phyloP scores from a whole-genome alignment of 805 yeast genomes.

The Teunomyces barrocoloradensis region DNA sequence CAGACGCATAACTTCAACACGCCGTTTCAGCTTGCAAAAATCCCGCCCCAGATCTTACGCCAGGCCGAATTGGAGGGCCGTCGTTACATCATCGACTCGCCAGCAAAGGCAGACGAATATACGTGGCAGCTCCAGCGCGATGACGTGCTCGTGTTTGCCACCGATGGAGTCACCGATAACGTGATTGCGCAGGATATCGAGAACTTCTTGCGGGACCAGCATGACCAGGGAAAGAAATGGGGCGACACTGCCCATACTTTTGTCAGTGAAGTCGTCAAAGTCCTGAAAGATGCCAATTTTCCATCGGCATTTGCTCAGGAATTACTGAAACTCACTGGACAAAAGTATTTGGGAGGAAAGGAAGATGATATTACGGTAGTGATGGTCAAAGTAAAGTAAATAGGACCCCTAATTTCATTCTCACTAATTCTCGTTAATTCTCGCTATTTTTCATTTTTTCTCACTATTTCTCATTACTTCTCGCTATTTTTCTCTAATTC shows the following conservation, averaged over 20 bases:
- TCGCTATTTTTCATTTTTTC: background rate
- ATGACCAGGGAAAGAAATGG: slow-evolving; percentile 25
- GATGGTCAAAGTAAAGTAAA: slow-evolving; percentile 55
- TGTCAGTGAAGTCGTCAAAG: slow-evolving; percentile 62
- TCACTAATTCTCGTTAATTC: background rate
- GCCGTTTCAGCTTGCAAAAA: slow-evolving; percentile 85
- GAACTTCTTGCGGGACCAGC: slow-evolving; percentile 57
- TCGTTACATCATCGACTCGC: slow-evolving; percentile 67
- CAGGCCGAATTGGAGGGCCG: slow-evolving; percentile 55
- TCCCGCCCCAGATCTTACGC: slow-evolving; percentile 60
- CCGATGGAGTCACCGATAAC: slow-evolving; percentile 94
- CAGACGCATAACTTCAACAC: slow-evolving; percentile 90
- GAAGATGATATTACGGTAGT: slow-evolving; percentile 92
- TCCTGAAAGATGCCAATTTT: slow-evolving; percentile 69
- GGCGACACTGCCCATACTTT: slow-evolving; percentile 50
- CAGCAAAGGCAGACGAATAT: slow-evolving; percentile 66
- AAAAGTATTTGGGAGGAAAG: slow-evolving; percentile 82
- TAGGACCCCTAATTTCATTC: background rate
- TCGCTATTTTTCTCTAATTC: background rate
- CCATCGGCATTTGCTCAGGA: slow-evolving; percentile 88
- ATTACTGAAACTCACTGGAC: slow-evolving; percentile 61
- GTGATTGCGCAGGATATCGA: slow-evolving; percentile 71
- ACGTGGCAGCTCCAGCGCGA: slow-evolving; percentile 61
- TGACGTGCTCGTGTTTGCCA: slow-evolving; percentile 81
- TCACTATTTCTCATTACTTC: background rate